Conservation (phyloP, 345 rosid species). For the Microthlaspi erraticum region DNA sequence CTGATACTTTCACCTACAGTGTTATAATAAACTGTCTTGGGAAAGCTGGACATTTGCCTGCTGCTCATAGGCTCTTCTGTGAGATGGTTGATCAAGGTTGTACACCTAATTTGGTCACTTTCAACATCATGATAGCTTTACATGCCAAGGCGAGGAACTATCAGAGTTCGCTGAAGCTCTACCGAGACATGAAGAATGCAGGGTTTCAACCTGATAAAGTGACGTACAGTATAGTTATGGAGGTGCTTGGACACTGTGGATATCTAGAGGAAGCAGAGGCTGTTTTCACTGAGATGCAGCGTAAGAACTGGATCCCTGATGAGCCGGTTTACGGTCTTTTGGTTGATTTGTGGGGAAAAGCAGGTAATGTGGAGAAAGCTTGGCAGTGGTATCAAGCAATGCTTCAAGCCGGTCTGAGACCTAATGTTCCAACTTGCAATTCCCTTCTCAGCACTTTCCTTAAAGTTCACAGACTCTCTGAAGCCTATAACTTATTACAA, state of each 20-base stretch:
- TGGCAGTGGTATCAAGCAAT: slow-evolving; percentile 91
- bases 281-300: slow-evolving; percentile 81
- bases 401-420: slow-evolving; percentile 79
- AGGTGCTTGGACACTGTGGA: slow-evolving; percentile 95
- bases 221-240: slow-evolving; percentile 95
- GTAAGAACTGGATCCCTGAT: slow-evolving; percentile 88
- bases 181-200: slow-evolving; percentile 78
- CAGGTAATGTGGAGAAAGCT: slow-evolving; percentile 85
- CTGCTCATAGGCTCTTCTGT: slow-evolving; percentile 76
- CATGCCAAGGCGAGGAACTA: slow-evolving; percentile 96
- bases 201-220: slow-evolving; percentile 96
- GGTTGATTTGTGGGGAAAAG: slow-evolving; percentile 96
- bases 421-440: slow-evolving; percentile 96
- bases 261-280: slow-evolving; percentile 90
- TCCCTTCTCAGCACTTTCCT: slow-evolving; percentile 92
- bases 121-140: slow-evolving; percentile 90
- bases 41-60: slow-evolving; percentile 84
- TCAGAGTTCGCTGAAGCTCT: slow-evolving; percentile 72
- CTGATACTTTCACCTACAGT: slow-evolving; percentile 94
- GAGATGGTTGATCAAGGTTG: slow-evolving; percentile 96
- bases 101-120: slow-evolving; percentile 86
- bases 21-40: slow-evolving; percentile 98
- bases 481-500: slow-evolving; percentile 80
- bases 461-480: slow-evolving; percentile 64
- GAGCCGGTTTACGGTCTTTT: slow-evolving; percentile 95